Evolutionary conservation across 306 rosid species (phyloP).

Genomic region (Trichosanthes cucumerina): DNA sequence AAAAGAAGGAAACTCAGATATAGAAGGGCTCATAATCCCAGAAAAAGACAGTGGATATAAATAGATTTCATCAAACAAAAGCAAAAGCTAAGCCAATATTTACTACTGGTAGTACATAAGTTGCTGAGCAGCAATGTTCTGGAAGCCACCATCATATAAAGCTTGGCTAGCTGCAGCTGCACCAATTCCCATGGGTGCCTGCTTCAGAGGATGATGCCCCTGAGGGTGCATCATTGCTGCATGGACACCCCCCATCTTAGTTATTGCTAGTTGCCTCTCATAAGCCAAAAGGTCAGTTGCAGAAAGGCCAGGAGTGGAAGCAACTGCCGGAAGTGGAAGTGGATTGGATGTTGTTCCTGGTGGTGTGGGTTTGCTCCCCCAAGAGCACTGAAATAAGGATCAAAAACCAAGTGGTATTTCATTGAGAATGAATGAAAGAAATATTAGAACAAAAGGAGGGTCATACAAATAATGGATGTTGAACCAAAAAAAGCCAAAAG

Average conservation of each 20-base stretch:
- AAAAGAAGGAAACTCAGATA: not conserved
- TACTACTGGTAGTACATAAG: conserved; percentile 71
- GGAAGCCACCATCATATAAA: conserved; percentile 50
- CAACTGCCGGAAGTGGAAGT: conserved; percentile 78
- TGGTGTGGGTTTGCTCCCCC: conserved; percentile 99
- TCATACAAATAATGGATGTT: too few relatives aligned
- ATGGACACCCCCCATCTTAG: conserved; percentile 88
- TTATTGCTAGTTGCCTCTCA: conserved; percentile 75
- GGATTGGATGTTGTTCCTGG: conserved; percentile 90
- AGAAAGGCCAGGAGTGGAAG: conserved; percentile 61
- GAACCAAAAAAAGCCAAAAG: too few relatives aligned
- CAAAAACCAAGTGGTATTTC: not conserved
- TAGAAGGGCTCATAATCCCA: conserved; percentile 26
- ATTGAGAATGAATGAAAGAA: not conserved
- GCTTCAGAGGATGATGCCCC: conserved; percentile 73
- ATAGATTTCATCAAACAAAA: conserved; percentile 14
- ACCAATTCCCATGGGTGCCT: conserved; percentile 58
- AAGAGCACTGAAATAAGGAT: conserved; percentile 57
- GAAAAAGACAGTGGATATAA: conserved; percentile 24
- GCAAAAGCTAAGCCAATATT: conserved; percentile 11
- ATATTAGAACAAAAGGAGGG: too few relatives aligned
- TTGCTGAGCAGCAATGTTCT: conserved; percentile 47
- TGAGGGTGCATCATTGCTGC: conserved; percentile 84
- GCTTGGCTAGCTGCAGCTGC: conserved; percentile 49
- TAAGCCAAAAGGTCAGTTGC: conserved; percentile 62